Evolutionary conservation across 1,284 basidiomycete species (phyloP), one percentile per base, ranked within the genome.

Genomic region (Stereum hirsutum): DNA sequence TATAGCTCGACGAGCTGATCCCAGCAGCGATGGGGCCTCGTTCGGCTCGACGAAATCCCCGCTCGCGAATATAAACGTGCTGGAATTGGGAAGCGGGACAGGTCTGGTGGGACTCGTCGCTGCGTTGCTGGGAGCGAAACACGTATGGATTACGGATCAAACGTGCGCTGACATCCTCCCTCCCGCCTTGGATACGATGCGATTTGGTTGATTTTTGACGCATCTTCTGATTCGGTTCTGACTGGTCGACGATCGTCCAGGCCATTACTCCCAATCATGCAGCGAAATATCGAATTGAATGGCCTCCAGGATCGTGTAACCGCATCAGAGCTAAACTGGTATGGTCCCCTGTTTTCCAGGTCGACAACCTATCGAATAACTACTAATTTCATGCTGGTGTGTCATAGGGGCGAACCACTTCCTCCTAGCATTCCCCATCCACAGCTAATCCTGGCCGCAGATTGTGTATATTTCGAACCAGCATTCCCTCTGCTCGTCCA

Each of bases 391-490:
- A 20, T 2, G n/a, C 12, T 37, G 19, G 17, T 5, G 19, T 44
- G 47, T 39, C 48, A 40, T 50, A 83, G 82, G 82, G 82, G 80
- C 24, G 60, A 65, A 24, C 61, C 69, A 6, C 53, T 74, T 39
- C 71, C 77, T 21, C 37, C 51, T 28, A 55, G 61, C 17, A 62
- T 79, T 14, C 56, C 60, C 19, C 70, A 65, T 4, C 73, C 81
- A 6, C 78, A 89, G 52, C 49, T 95, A 21, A 71, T 93, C 44
- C 70, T 93, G 5, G 88, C 87, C 1, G 90, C 91, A 1, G 93
- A 97, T 58, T 97, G 93, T 55, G 91, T 97, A 5, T 97, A 97
- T 64, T 90, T 91, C 52, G 93, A 96, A 63, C 87, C 89, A n/a
- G 85, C 90, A 0, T 97, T 96, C 55, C 85, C 91, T 2, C 73